A percentile compares a stretch with the other conserved stretches of the same genome.
phyloP scores from a whole-genome alignment of 83 land plant genomes.

The Thuja plicata region DNA sequence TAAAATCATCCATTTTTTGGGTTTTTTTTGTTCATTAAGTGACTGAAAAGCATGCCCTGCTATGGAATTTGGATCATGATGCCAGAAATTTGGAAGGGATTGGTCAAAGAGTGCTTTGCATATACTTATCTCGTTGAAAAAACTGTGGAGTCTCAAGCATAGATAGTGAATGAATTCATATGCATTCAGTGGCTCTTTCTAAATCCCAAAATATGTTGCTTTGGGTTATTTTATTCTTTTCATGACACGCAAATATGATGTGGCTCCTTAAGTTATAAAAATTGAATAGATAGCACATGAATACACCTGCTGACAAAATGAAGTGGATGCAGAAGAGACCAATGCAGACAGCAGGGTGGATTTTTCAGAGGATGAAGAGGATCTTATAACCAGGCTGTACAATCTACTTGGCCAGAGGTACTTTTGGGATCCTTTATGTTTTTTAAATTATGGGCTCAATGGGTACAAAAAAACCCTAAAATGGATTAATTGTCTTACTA shows the following conservation, averaged over 20 bases:
- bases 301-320: background rate
- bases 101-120: background rate
- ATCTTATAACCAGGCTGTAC: slow-evolving; percentile 17
- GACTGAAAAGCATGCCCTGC: background rate
- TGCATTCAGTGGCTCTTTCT: background rate
- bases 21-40: background rate
- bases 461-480: background rate
- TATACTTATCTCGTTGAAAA: background rate
- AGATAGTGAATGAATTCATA: background rate
- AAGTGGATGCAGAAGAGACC: slow-evolving; percentile 1
- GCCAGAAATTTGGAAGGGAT: background rate
- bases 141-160: background rate
- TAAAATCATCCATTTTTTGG: background rate
- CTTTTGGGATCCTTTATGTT: background rate
- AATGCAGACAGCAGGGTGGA: background rate
- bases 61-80: background rate
- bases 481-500: background rate
- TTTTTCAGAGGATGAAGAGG: slow-evolving; percentile 13
- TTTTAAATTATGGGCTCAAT: background rate
- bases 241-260: background rate
- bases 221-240: background rate
- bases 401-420: slow-evolving; percentile 18
- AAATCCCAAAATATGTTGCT: background rate
- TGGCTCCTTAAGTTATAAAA: background rate
- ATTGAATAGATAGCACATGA: background rate